Conservation (phyloP, 495 filamentous ascomycete genomes). For the Penicillium simplicissimum region DNA sequence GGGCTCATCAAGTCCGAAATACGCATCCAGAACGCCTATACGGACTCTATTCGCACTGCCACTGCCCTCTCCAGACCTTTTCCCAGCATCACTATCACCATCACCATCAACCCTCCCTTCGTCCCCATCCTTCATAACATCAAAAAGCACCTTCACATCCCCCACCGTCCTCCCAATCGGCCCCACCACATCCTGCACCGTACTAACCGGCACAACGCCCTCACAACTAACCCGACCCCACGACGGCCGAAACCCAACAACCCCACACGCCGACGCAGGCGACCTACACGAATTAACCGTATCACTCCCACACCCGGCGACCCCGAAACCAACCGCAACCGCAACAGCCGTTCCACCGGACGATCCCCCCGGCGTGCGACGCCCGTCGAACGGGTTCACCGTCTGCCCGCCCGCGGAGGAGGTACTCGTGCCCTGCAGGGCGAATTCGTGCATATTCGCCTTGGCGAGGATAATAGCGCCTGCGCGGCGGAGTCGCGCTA, state of each 20-base stretch:
- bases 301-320: slow-evolving; percentile 62
- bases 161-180: slow-evolving; percentile 56
- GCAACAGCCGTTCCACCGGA: slow-evolving; percentile 64
- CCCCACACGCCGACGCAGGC: slow-evolving; percentile 60
- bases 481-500: slow-evolving; percentile 45
- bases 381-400: slow-evolving; percentile 61
- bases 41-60: slow-evolving; percentile 21
- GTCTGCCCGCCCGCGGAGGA: slow-evolving; percentile 64
- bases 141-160: slow-evolving; percentile 56
- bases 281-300: slow-evolving; percentile 64
- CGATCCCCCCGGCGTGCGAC: slow-evolving; percentile 63
- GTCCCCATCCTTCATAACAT: slow-evolving; percentile 51
- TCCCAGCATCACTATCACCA: background rate
- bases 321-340: slow-evolving; percentile 57
- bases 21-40: slow-evolving; percentile 46
- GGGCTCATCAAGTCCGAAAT: slow-evolving; percentile 38
- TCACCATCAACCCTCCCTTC: background rate
- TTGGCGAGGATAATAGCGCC: slow-evolving; percentile 69
- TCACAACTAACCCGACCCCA: slow-evolving; percentile 51
- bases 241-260: slow-evolving; percentile 63
- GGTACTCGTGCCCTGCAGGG: slow-evolving; percentile 60
- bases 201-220: slow-evolving; percentile 61
- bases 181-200: slow-evolving; percentile 62
- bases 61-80: slow-evolving; percentile 39
- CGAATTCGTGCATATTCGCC: slow-evolving; percentile 65